Percentiles rank a stretch among this genome's conserved stretches.
phyloP scores from a whole-genome alignment of 164 flowering plant genomes.

The Magnolia changhungtana region DNA sequence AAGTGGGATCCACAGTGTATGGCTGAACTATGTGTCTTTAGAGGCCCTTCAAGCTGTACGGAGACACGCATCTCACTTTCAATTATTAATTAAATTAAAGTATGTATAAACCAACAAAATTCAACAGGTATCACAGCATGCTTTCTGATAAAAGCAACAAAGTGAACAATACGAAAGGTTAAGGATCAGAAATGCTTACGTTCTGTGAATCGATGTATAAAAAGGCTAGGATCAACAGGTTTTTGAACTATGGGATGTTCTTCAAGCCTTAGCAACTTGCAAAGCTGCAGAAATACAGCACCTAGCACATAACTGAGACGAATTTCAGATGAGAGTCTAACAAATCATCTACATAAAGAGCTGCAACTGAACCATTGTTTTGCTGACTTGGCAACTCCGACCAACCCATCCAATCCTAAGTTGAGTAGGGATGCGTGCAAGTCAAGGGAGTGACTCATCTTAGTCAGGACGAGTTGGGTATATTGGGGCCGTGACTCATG shows the following conservation, averaged over 20 bases:
- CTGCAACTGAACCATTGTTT: background rate
- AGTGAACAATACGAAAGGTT: background rate
- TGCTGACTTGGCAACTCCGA: too few species aligned
- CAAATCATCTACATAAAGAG: background rate
- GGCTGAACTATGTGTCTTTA: background rate
- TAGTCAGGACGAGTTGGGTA: too few species aligned
- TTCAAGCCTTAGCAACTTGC: constrained; percentile 58
- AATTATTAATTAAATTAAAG: background rate
- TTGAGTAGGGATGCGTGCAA: too few species aligned
- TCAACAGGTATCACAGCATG: background rate
- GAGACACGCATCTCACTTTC: background rate
- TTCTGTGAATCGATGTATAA: constrained; percentile 62
- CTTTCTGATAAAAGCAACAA: background rate
- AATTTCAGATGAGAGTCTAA: constrained; percentile 4
- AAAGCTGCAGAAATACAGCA: constrained; percentile 90
- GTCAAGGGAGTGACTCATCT: too few species aligned
- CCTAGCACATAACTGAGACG: constrained; percentile 80
- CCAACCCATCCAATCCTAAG: too few species aligned
- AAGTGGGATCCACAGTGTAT: too few species aligned
- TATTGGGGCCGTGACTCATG: too few species aligned
- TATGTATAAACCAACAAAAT: background rate
- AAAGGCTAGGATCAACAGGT: constrained; percentile 90
- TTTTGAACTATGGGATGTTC: constrained; percentile 65
- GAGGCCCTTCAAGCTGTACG: background rate
- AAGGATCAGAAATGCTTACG: constrained; percentile 32